phyloP scores from a whole-genome alignment of 306 rosid species.

The Malus domestica region ASM211411v1 NC_041802.1:5664001-5664500 shows the following conservation, averaged over 20 bases:
- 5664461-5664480: too few species aligned
- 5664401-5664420: too few species aligned
- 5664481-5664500: too few species aligned
- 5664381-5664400: too few species aligned
- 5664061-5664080: not conserved
- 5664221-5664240: not conserved
- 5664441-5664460: too few species aligned
- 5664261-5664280: not conserved
- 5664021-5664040: not conserved
- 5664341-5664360: too few species aligned
- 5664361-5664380: too few species aligned
- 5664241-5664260: not conserved
- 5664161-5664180: slow-evolving; percentile 18
- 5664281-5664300: not conserved
- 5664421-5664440: too few species aligned
- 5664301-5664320: too few species aligned
- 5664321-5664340: accelerated
- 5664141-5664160: slow-evolving; percentile 5
- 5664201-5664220: not conserved
- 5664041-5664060: not conserved
- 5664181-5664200: not conserved
- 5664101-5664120: too few species aligned
- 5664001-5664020: not conserved
- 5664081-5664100: not conserved
- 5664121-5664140: not conserved